phyloP scores from a whole-genome alignment of 306 rosid species.

The Glycine latifolia region DNA sequence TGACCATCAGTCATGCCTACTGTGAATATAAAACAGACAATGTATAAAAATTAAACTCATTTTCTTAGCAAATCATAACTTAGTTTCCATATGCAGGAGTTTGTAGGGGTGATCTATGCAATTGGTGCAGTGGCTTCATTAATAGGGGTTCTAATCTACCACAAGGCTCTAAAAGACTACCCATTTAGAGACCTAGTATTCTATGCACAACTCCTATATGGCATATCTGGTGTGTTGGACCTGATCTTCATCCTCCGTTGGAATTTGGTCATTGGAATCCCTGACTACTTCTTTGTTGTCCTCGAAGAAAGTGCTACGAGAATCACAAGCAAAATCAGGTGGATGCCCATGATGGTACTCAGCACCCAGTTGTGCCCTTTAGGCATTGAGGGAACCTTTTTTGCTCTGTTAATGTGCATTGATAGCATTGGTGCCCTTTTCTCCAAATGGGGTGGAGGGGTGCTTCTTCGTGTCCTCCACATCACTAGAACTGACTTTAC shows the following conservation, averaged over 20 bases:
- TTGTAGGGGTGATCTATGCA: conserved; percentile 76
- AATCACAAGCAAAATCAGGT: conserved; percentile 58
- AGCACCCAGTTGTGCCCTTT: conserved; percentile 73
- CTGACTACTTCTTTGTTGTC: conserved; percentile 66
- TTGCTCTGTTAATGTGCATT: conserved; percentile 75
- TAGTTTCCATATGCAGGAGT: conserved; percentile 57
- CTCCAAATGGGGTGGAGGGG: conserved; percentile 70
- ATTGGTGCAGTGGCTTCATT: conserved; percentile 78
- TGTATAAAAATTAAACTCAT: background rate
- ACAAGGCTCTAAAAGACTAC: conserved; percentile 68
- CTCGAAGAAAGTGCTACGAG: conserved; percentile 63
- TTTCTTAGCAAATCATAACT: background rate
- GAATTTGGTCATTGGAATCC: conserved; percentile 69
- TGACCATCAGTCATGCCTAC: background rate
- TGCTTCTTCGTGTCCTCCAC: conserved; percentile 58
- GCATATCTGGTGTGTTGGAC: conserved; percentile 66
- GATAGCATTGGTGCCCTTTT: conserved; percentile 68
- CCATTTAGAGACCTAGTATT: conserved; percentile 64
- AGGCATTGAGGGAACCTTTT: conserved; percentile 85
- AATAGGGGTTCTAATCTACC: conserved; percentile 79
- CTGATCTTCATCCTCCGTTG: conserved; percentile 69
- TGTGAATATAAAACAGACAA: too few relatives aligned
- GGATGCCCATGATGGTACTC: conserved; percentile 83
- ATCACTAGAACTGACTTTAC: conserved; percentile 71
- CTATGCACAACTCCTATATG: conserved; percentile 71